Conservation (phyloP, 169 alveolate genomes). For the Cyclospora cayetanensis region DNA sequence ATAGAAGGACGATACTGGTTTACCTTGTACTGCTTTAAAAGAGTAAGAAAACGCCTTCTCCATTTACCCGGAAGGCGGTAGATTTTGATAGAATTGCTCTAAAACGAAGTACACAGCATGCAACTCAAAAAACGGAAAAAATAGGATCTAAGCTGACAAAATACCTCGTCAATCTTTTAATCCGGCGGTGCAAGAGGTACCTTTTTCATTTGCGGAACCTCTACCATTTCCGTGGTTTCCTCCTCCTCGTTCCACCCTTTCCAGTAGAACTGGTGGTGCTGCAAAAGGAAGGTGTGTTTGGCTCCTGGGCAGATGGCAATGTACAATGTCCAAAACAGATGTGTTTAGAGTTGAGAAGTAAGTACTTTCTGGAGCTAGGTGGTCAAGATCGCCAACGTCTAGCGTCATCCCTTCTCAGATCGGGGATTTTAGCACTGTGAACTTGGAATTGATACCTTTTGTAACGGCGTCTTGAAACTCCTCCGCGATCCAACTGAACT, state of each 20-base stretch:
- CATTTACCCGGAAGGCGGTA: constrained; percentile 4
- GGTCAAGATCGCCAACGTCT: too few relatives aligned
- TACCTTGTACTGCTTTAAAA: background rate
- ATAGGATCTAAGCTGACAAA: background rate
- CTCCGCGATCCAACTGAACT: constrained; percentile 18
- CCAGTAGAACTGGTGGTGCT: constrained; percentile 36
- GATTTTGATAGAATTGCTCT: background rate
- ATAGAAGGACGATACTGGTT: too few relatives aligned
- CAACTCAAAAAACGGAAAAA: background rate
- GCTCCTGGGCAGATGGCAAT: too few relatives aligned
- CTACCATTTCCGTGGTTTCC: background rate
- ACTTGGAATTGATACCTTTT: background rate
- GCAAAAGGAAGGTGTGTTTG: background rate
- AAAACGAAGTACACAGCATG: background rate
- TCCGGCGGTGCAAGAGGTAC: background rate
- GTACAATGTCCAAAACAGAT: too few relatives aligned
- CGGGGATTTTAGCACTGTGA: too few relatives aligned
- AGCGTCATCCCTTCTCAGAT: too few relatives aligned
- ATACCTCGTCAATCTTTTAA: background rate
- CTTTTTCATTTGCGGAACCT: background rate
- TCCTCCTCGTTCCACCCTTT: background rate
- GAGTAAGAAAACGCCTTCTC: background rate
- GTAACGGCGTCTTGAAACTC: background rate
- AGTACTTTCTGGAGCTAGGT: too few relatives aligned
- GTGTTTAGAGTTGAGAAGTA: too few relatives aligned